Evolutionary conservation across 805 yeast species (phyloP), one percentile per base, ranked within the genome.

Genomic region (Wickerhamomyces alni): DNA sequence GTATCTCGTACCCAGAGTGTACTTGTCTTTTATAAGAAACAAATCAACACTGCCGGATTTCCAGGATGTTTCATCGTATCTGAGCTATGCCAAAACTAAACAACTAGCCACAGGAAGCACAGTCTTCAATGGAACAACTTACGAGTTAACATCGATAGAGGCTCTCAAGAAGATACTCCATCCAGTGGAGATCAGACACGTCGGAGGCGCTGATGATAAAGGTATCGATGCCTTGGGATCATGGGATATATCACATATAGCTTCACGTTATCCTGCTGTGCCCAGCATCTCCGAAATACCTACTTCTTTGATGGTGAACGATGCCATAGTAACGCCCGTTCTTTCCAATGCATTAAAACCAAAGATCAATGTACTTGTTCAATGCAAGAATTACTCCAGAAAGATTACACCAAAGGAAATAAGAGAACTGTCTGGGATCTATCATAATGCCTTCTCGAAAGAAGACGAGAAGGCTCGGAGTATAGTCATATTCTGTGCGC

Each of bases 341-440:
- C 24, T 41, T 3, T 15, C 30, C 12, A 35, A 42, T 18, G 38
- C 31, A 11, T 26, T 33, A 15, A 33, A 37, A 0, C 26, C 35
- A 2, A 16, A 21, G 11, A 29, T 54, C 37, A 51, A 54, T 27
- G 44, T 54, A 1, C n/a, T 54, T 10, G 47, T 54, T 1, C 58
- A 54, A 30, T 54, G 58, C 32, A 54, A 54, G 33, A 42, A 47
- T 33, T 47, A 50, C 25, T 40, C 51, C 1, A 35, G 45, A 11
- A 54, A 54, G 43, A 47, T 54, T 26, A 42, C 48, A 4, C 55
- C 58, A 9, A 52, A 47, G 36, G 57, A 54, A 35, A 49, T 54
- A 7, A 32, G 58, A 24, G 58, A 54, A 31, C 42, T 54, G 2
- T 40, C 48, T 2, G 58, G 58, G 2, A 51, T 50, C 2, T 47